Evolutionary conservation across 2,329 filamentous ascomycete genomes (phyloP).

Genomic region (Chalaropsis thielavioides): DNA sequence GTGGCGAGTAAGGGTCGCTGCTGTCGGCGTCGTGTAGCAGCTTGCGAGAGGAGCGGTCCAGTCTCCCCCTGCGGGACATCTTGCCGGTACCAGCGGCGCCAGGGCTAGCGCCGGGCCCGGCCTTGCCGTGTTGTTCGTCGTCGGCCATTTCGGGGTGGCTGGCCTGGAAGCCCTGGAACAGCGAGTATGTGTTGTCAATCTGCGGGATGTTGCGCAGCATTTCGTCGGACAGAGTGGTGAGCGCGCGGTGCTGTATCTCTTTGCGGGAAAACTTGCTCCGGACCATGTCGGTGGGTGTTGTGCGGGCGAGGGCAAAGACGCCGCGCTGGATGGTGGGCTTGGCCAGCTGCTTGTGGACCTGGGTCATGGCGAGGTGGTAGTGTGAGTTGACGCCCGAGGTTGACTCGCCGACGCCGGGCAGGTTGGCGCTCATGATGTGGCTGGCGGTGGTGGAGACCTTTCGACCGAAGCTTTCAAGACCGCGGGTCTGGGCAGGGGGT

Average conservation of each 20-base stretch:
- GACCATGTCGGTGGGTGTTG: slow-evolving; percentile 84
- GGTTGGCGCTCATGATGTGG: slow-evolving; percentile 62
- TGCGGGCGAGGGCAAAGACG: slow-evolving; percentile 81
- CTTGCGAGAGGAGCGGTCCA: slow-evolving; percentile 63
- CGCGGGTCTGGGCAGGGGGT: slow-evolving; percentile 48
- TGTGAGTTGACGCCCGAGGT: slow-evolving; percentile 33
- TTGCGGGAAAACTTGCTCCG: slow-evolving; percentile 77
- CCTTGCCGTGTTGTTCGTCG: slow-evolving; percentile 26
- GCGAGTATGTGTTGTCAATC: slow-evolving; percentile 62
- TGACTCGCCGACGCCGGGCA: slow-evolving; percentile 30
- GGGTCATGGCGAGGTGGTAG: slow-evolving; percentile 76
- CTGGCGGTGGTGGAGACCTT: slow-evolving; percentile 90
- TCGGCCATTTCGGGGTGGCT: slow-evolving; percentile 61
- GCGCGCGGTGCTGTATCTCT: slow-evolving; percentile 87
- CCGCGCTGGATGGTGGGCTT: slow-evolving; percentile 72
- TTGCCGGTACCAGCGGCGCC: slow-evolving; percentile 39
- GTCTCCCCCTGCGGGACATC: slow-evolving; percentile 33
- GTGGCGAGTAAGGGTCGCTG: slow-evolving; percentile 30
- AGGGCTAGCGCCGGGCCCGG: neutral
- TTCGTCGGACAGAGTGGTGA: slow-evolving; percentile 80
- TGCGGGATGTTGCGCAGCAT: slow-evolving; percentile 81
- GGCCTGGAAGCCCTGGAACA: slow-evolving; percentile 94
- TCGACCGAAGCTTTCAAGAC: slow-evolving; percentile 80
- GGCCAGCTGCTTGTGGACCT: slow-evolving; percentile 78
- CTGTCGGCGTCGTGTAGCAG: slow-evolving; percentile 47